phyloP scores from a whole-genome alignment of 768 basidiomycete genomes.

The Ramaria sp. region DNA sequence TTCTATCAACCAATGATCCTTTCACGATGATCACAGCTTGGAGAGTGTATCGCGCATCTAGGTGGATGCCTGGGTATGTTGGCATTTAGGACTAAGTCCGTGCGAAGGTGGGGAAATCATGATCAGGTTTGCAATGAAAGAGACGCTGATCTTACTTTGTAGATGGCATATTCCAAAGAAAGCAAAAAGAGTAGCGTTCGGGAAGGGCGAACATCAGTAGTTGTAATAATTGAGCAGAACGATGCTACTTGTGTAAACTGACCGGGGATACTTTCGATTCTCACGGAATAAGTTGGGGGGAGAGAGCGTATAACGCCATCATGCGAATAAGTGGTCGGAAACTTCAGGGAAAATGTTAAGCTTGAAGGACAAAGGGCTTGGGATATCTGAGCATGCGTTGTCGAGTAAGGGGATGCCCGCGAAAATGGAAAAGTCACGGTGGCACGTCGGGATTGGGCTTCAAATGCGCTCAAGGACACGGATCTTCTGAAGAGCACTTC shows the following conservation, averaged over 20 bases:
- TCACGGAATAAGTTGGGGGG: not conserved
- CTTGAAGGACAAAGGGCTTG: slow-evolving; percentile 1
- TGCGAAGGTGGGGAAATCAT: not conserved
- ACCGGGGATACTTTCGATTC: slow-evolving; percentile 3
- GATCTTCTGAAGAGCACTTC: not conserved
- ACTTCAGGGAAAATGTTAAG: not conserved
- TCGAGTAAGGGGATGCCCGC: not conserved
- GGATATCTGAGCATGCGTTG: not conserved
- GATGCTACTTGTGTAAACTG: not conserved
- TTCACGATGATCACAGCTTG: not conserved
- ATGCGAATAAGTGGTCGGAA: slow-evolving; percentile 3
- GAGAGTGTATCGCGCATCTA: slow-evolving; percentile 1
- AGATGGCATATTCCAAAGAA: too few species aligned
- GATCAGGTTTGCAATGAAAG: not conserved
- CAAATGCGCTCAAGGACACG: not conserved
- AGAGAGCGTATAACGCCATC: not conserved
- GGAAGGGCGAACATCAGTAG: too few species aligned
- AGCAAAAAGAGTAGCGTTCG: too few species aligned
- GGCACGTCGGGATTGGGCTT: not conserved
- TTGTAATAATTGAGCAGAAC: too few species aligned
- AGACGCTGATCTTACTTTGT: not conserved
- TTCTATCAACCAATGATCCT: slow-evolving; percentile 4
- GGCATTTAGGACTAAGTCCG: not conserved
- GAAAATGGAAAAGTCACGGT: not conserved
- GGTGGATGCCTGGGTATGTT: not conserved